These are phyloP conservation scores for Physaria fendleri DNA, from an alignment of 345 rosid genomes.

Conservation along the genomic window DNA sequence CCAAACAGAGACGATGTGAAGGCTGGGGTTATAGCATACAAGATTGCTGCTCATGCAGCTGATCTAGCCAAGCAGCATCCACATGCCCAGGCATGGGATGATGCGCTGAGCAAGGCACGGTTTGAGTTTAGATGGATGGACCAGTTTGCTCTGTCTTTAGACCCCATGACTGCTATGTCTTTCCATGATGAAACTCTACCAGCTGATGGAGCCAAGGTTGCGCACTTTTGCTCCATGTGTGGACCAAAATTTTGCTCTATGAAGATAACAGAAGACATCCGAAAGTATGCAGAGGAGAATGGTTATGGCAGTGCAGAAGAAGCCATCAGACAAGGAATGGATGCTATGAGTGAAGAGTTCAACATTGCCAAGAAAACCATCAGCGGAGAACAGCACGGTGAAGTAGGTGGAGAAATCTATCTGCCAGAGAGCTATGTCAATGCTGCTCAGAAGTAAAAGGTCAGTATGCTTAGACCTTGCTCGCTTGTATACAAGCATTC, in stretches of 20 bases:
- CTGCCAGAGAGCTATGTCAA: constrained; percentile 57
- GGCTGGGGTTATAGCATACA: constrained; percentile 93
- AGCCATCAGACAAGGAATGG: constrained; percentile 84
- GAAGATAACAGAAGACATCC: constrained; percentile 98
- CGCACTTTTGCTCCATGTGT: constrained; percentile 98
- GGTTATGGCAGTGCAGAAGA: constrained; percentile 92
- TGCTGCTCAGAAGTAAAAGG: constrained; percentile 48
- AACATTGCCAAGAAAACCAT: constrained; percentile 79
- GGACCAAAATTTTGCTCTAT: constrained; percentile 99
- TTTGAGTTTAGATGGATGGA: constrained; percentile 99
- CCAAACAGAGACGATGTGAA: constrained; percentile 99
- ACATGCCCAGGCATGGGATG: constrained; percentile 95
- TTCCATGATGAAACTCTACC: constrained; percentile 98
- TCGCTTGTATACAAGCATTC: neutral
- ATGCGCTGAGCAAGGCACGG: constrained; percentile 90
- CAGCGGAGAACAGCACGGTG: constrained; percentile 98
- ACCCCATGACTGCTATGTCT: constrained; percentile 96
- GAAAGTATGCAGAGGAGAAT: constrained; percentile 94
- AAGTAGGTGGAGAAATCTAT: constrained; percentile 94
- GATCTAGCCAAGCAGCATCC: constrained; percentile 97
- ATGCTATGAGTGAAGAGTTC: constrained; percentile 92
- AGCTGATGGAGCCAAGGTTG: constrained; percentile 96
- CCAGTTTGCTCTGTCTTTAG: constrained; percentile 94
- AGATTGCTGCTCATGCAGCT: constrained; percentile 97
- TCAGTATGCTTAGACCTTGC: constrained; percentile 12